phyloP scores from a whole-genome alignment of 345 rosid species.

The Cardamine chenopodiifolia region DNA sequence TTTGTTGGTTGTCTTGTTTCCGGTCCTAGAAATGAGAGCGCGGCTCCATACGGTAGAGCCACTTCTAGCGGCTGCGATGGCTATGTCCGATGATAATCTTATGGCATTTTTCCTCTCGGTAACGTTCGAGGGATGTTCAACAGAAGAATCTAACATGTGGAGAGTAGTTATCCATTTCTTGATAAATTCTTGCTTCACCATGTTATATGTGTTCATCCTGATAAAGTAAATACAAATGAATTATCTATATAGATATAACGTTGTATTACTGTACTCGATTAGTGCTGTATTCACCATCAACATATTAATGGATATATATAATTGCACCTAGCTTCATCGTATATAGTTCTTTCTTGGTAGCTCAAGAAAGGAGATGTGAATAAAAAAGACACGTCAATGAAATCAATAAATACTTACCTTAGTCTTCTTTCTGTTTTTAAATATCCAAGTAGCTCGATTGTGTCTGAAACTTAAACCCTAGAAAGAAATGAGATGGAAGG shows the following conservation, averaged over 20 bases:
- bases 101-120: slow-evolving; percentile 68
- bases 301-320: background rate
- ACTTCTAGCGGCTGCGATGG: slow-evolving; percentile 73
- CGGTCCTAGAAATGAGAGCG: slow-evolving; percentile 51
- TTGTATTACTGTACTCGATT: background rate
- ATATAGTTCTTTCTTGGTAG: background rate
- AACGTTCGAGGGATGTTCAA: slow-evolving; percentile 50
- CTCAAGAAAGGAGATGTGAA: background rate
- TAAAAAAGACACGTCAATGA: background rate
- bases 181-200: slow-evolving; percentile 64
- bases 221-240: background rate
- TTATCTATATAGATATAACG: background rate
- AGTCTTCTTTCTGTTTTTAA: background rate
- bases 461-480: slow-evolving; percentile 37
- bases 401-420: slow-evolving; percentile 24
- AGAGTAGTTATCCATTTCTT: slow-evolving; percentile 77
- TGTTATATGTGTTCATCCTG: slow-evolving; percentile 32
- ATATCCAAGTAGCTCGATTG: slow-evolving; percentile 17
- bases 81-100: slow-evolving; percentile 77
- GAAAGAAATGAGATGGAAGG: slow-evolving; percentile 16
- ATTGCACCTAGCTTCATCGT: slow-evolving; percentile 3
- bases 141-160: slow-evolving; percentile 43
- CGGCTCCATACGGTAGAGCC: slow-evolving; percentile 72
- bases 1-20: slow-evolving; percentile 26
- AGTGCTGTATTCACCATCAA: background rate